phyloP scores from a whole-genome alignment of 257 asterid genomes.

The Apocynum venetum region DNA sequence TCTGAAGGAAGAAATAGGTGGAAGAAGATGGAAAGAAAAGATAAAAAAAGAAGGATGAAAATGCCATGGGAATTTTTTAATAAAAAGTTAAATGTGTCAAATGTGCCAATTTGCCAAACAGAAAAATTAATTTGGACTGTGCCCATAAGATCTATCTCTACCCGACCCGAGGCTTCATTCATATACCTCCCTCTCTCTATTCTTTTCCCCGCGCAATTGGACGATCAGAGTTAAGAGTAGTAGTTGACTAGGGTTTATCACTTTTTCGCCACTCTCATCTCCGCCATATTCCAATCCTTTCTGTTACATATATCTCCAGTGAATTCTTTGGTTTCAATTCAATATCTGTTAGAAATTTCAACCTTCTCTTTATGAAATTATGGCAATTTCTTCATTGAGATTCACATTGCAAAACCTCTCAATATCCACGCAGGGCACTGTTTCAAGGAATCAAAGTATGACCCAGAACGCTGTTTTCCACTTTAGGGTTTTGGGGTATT shows the following conservation, averaged over 20 bases:
- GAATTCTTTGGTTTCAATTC: neutral
- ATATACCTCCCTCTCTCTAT: neutral
- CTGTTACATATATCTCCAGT: neutral
- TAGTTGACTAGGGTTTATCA: slow-evolving; percentile 10
- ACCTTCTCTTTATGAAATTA: neutral
- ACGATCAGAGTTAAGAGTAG: neutral
- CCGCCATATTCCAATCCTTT: neutral
- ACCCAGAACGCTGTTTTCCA: neutral
- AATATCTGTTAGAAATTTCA: neutral
- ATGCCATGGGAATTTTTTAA: too few relatives aligned
- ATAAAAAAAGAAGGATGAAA: too few relatives aligned
- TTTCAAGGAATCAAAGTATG: slow-evolving; percentile 2
- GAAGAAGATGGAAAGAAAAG: too few relatives aligned
- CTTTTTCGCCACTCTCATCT: neutral
- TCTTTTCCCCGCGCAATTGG: neutral
- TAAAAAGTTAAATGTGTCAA: too few relatives aligned
- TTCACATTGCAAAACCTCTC: slow-evolving; percentile 12
- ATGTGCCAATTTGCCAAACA: too few relatives aligned
- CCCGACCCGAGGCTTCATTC: too few relatives aligned
- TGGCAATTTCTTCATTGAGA: slow-evolving; percentile 22
- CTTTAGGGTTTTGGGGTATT: slow-evolving; percentile 9
- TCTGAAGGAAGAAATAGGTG: too few relatives aligned
- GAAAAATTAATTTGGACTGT: too few relatives aligned
- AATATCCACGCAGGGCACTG: neutral
- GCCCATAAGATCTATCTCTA: too few relatives aligned